Conservation (phyloP, 1,284 basidiomycete genomes). For the Cystobasidiaceae sp. region DNA sequence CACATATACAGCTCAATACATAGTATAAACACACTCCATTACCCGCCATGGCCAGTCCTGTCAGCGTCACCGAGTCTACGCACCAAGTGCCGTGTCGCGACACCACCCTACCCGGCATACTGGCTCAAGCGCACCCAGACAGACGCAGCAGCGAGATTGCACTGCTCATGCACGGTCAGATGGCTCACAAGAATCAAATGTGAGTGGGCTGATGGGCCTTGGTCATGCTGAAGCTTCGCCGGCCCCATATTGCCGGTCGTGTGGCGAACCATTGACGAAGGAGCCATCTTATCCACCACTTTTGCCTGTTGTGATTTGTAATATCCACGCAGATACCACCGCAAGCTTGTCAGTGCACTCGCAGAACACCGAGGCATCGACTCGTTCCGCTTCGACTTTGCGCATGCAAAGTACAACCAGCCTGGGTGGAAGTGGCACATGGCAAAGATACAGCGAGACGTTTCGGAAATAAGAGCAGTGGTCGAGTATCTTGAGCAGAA, state of each 20-base stretch:
- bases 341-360: slow-evolving; percentile 17
- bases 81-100: slow-evolving; percentile 21
- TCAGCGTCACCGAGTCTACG: neutral
- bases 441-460: slow-evolving; percentile 30
- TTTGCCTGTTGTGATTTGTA: neutral
- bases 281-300: neutral
- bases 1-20: neutral
- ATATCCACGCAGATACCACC: slow-evolving; percentile 14
- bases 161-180: slow-evolving; percentile 21
- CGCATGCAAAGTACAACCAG: slow-evolving; percentile 28
- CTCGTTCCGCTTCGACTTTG: slow-evolving; percentile 30
- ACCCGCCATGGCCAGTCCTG: neutral
- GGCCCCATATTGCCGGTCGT: too few relatives aligned
- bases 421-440: slow-evolving; percentile 30
- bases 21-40: neutral
- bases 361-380: slow-evolving; percentile 2
- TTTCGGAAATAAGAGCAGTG: slow-evolving; percentile 14
- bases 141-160: slow-evolving; percentile 2
- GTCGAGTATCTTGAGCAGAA: slow-evolving; percentile 10
- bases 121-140: slow-evolving; percentile 22
- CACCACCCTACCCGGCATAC: slow-evolving; percentile 22
- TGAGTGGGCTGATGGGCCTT: neutral
- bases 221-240: too few relatives aligned
- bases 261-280: too few relatives aligned
- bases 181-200: slow-evolving; percentile 30